Evolutionary conservation across 257 asterid genomes (phyloP), one percentile per base, ranked within the genome.

Genomic region (Solanum piurae): DNA sequence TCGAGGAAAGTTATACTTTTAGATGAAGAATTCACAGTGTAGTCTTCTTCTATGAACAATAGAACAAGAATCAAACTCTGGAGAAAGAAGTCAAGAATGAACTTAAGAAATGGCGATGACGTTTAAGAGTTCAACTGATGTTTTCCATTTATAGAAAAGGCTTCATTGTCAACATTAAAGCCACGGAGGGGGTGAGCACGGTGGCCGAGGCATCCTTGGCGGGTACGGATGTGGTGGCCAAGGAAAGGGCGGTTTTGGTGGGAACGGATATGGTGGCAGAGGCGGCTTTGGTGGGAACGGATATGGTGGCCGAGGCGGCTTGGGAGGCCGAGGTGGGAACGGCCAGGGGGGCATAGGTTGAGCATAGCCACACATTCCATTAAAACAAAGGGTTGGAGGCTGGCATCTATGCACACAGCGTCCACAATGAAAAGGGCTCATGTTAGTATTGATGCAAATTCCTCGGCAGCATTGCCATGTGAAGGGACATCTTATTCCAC

Each of bases 351-450:
- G 94, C 46, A 87, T 31, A 1, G 93, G 93, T 68, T 92, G 93
- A 42, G 95, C 95, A 87, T 95, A 95, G 1, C 95, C 94, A 84
- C 98, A 95, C 89, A 93, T 58, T 10, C 98, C 98, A 88, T 84
- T 91, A 3, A 60, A 12, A 89, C 98, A 95, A 66, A 87, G 76
- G 42, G 80, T 88, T 0, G 90, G 92, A 60, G 86, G 92, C 14
- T 85, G 89, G n/a, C 98, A 95, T 73, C 88, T 75, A 83, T 88
- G 85, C 1, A 36, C 92, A 86, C 98, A 95, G 27, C 87, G 84
- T 11, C 98, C 98, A 85, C 98, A 94, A 86, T 95, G 89, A 64
- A 89, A 89, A 62, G 94, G 98, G 90, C 91, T 91, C 31, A 82
- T 44, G n/a, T 89, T 92, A 11, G 89, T 89, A 52, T 95, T 84